phyloP scores from a whole-genome alignment of 1,284 basidiomycete species.

The Abortiporus biennis region DNA sequence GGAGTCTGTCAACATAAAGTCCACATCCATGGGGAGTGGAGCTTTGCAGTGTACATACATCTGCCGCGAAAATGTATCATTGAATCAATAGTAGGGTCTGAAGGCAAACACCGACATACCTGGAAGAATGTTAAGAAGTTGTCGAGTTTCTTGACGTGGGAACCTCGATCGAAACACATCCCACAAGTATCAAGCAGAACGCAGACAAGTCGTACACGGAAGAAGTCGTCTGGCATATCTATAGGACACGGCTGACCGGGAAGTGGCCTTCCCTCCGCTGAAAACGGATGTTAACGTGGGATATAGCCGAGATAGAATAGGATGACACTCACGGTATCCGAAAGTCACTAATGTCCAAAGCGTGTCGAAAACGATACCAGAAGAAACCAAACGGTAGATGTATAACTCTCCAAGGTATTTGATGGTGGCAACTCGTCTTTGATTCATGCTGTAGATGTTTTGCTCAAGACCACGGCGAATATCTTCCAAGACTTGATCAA shows the following conservation, averaged over 20 bases:
- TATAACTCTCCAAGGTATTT: slow-evolving; percentile 97
- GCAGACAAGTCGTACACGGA: slow-evolving; percentile 89
- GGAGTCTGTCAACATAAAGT: slow-evolving; percentile 94
- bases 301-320: slow-evolving; percentile 4
- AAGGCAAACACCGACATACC: slow-evolving; percentile 37
- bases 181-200: slow-evolving; percentile 93
- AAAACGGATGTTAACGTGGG: slow-evolving; percentile 5
- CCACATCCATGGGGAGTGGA: slow-evolving; percentile 90
- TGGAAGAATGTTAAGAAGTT: slow-evolving; percentile 92
- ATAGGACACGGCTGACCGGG: slow-evolving; percentile 73
- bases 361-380: slow-evolving; percentile 87
- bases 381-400: slow-evolving; percentile 92
- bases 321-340: slow-evolving; percentile 80
- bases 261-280: slow-evolving; percentile 86
- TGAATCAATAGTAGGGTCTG: background rate
- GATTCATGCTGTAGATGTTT: slow-evolving; percentile 94
- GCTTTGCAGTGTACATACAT: slow-evolving; percentile 88
- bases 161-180: slow-evolving; percentile 95
- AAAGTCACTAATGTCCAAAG: slow-evolving; percentile 96
- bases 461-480: slow-evolving; percentile 87
- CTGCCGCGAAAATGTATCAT: slow-evolving; percentile 32
- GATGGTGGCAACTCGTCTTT: slow-evolving; percentile 84
- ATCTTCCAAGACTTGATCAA: slow-evolving; percentile 94
- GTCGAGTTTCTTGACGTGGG: slow-evolving; percentile 87
- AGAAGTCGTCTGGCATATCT: slow-evolving; percentile 95